phyloP scores from a whole-genome alignment of 2,329 filamentous ascomycete genomes.

The Ambrosiella beaveri region DNA sequence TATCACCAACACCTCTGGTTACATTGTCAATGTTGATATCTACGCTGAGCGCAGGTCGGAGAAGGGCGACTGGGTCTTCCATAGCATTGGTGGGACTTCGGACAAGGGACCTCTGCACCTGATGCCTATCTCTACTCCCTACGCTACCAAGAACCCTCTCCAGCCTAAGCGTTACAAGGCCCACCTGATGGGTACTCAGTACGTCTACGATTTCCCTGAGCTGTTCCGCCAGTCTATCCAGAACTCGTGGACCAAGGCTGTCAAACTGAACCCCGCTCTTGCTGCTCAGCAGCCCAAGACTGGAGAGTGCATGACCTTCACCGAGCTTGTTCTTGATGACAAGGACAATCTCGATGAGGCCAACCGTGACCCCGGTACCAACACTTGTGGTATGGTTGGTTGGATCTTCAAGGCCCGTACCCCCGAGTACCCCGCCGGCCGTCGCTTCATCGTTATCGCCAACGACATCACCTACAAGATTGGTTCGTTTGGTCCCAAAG shows the following conservation, averaged over 20 bases:
- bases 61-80: conserved; percentile 96
- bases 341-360: conserved; percentile 84
- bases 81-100: conserved; percentile 86
- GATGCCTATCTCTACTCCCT: conserved; percentile 76
- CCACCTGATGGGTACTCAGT: conserved; percentile 97
- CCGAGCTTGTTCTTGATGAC: conserved; percentile 88
- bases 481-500: conserved; percentile 87
- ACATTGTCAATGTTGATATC: conserved; percentile 92
- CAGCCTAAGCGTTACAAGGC: conserved; percentile 99
- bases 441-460: conserved; percentile 88
- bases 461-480: conserved; percentile 99
- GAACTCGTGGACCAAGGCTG: conserved; percentile 72
- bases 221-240: conserved; percentile 96
- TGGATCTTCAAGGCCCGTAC: conserved; percentile 93
- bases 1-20: conserved; percentile 96
- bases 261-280: conserved; percentile 55
- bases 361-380: conserved; percentile 84
- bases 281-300: conserved; percentile 65
- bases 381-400: conserved; percentile 94
- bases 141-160: conserved; percentile 95
- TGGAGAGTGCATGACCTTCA: conserved; percentile 87
- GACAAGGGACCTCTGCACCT: conserved; percentile 94
- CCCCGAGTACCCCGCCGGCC: conserved; percentile 82
- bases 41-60: conserved; percentile 97
- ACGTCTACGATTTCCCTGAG: conserved; percentile 99